Percentiles rank a stretch among this genome's conserved stretches.
Conservation (phyloP, 192 early-diverging fungal species). For the Backusella parvicylindrica region DNA sequence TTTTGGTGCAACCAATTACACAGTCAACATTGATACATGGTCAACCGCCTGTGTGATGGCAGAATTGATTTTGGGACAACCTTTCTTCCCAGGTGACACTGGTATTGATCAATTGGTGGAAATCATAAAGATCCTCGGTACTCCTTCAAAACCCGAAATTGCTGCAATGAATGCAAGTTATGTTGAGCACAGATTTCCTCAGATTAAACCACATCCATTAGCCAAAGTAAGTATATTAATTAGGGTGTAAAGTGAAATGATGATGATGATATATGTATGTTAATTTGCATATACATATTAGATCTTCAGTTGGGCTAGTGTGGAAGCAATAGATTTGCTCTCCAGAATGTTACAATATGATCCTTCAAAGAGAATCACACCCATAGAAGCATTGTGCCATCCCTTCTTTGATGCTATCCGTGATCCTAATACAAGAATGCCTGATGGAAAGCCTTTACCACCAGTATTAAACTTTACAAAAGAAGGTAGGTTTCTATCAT, state of each 20-base stretch:
- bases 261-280: conserved; percentile 56
- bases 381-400: conserved; percentile 90
- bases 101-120: conserved; percentile 99
- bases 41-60: conserved; percentile 97
- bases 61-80: conserved; percentile 90
- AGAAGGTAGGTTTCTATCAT: conserved; percentile 49
- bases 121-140: conserved; percentile 98
- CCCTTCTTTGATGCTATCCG: conserved; percentile 98
- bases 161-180: conserved; percentile 98
- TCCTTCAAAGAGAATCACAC: conserved; percentile 75
- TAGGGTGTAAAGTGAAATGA: not conserved
- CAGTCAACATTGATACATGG: conserved; percentile 88
- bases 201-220: conserved; percentile 93
- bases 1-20: conserved; percentile 94
- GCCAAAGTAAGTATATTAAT: conserved; percentile 61
- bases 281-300: conserved; percentile 43
- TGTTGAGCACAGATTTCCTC: conserved; percentile 97
- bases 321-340: conserved; percentile 85
- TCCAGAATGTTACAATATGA: conserved; percentile 88
- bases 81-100: conserved; percentile 93
- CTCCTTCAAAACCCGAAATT: conserved; percentile 94
- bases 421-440: conserved; percentile 72
- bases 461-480: conserved; percentile 86
- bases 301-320: conserved; percentile 68
- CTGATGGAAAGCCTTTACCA: conserved; percentile 81